Conservation (phyloP, 2,329 filamentous ascomycete genomes). For the Tolypocladium ovalisporum region DNA sequence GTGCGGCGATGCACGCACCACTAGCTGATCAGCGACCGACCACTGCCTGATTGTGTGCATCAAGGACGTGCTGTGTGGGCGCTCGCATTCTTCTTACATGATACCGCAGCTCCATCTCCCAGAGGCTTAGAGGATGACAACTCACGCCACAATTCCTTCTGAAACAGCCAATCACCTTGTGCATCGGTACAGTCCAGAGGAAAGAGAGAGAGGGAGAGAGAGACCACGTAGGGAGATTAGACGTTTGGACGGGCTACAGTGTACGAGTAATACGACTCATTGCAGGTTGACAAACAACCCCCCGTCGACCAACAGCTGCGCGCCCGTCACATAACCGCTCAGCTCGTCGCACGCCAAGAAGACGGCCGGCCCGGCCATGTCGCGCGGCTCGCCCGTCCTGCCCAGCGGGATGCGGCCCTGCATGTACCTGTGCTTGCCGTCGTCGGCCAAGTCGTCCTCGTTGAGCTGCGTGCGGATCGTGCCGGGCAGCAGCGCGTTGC, state of each 20-base stretch:
- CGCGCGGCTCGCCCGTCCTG: conserved; percentile 57
- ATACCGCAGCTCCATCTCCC: neutral
- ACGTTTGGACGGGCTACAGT: neutral
- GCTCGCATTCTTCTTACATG: neutral
- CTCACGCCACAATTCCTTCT: neutral
- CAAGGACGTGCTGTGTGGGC: neutral
- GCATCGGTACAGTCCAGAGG: too few species aligned
- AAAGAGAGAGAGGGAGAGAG: too few species aligned
- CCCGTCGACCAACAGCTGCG: conserved; percentile 77
- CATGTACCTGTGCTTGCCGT: conserved; percentile 65
- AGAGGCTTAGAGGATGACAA: neutral
- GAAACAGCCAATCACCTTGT: too few species aligned
- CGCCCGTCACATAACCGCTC: conserved; percentile 72
- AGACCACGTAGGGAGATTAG: neutral
- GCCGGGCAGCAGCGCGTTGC: conserved; percentile 74
- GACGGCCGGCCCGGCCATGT: conserved; percentile 74
- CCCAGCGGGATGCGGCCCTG: conserved; percentile 72
- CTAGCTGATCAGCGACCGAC: neutral
- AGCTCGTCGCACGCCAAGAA: conserved; percentile 73
- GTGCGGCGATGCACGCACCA: neutral
- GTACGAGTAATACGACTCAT: conserved; percentile 29
- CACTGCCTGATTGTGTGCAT: neutral
- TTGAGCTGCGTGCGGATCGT: conserved; percentile 79
- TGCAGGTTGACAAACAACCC: conserved; percentile 85
- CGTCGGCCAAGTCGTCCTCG: conserved; percentile 67